phyloP scores from a whole-genome alignment of 225 moss, liverwort and hornwort species.

The Neckera pumila region DNA sequence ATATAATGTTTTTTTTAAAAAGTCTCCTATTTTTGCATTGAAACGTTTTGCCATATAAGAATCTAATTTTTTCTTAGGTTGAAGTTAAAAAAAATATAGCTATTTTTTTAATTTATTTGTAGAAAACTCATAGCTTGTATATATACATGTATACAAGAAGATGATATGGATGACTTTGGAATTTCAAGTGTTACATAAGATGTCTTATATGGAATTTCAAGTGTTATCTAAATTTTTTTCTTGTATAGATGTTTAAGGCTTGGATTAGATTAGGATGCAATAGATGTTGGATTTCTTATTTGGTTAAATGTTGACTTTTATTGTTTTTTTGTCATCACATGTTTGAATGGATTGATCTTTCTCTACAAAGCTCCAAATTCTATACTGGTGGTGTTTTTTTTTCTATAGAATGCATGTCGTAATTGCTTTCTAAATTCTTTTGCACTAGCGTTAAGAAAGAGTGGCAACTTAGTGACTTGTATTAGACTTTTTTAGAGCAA shows the following conservation, averaged over 20 bases:
- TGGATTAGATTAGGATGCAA: background rate
- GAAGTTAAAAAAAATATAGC: no score
- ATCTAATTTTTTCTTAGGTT: background rate
- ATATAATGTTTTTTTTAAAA: background rate
- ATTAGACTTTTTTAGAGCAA: background rate
- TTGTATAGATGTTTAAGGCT: background rate
- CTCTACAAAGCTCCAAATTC: background rate
- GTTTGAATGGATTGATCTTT: background rate
- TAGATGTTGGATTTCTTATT: background rate
- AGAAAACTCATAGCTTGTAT: background rate
- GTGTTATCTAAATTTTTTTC: background rate
- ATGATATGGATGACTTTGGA: background rate
- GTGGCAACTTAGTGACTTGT: background rate
- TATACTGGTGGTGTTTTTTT: background rate
- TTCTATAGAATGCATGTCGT: no score
- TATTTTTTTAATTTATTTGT: background rate
- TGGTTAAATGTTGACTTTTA: background rate
- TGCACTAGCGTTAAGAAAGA: fast-evolving
- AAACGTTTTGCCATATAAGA: background rate
- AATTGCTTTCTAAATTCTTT: background rate
- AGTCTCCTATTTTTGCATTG: background rate
- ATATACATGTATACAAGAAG: background rate
- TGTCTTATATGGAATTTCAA: background rate
- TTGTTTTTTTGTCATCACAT: background rate
- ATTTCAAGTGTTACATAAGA: background rate